Percentiles rank a stretch among this genome's conserved stretches.
Evolutionary conservation across 345 rosid species (phyloP).

Genomic region (Populus nigra): DNA sequence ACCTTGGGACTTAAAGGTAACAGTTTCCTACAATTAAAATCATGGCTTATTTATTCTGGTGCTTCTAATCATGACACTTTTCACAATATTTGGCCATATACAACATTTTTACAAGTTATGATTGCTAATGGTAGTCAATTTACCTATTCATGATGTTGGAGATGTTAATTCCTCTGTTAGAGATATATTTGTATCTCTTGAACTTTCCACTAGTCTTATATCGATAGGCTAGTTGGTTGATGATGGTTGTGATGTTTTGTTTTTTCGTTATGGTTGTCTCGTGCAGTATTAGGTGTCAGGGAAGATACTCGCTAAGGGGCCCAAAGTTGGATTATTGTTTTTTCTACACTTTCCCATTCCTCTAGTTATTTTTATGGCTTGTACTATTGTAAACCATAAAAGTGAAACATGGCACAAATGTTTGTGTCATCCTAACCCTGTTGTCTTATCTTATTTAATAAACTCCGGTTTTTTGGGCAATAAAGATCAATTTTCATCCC

Average conservation of each 20-base stretch:
- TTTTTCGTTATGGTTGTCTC: not conserved
- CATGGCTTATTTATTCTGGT: not conserved
- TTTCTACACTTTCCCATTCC: not conserved
- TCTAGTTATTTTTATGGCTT: not conserved
- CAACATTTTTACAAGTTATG: not conserved
- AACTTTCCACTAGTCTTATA: not conserved
- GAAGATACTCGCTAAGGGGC: not conserved
- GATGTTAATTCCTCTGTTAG: not conserved
- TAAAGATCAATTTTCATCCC: not conserved
- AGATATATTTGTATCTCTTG: not conserved
- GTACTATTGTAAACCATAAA: not conserved
- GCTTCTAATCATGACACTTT: slow-evolving; percentile 2
- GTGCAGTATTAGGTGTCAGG: not conserved
- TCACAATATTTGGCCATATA: not conserved
- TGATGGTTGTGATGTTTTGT: not conserved
- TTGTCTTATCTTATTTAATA: not conserved
- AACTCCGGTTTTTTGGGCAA: not conserved
- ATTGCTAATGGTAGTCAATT: not conserved
- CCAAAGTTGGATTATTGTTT: not conserved
- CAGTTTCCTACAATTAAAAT: not conserved
- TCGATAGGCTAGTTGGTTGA: not conserved
- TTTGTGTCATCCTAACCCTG: slow-evolving; percentile 7
- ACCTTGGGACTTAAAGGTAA: slow-evolving; percentile 13
- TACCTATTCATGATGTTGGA: not conserved
- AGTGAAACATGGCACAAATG: not conserved